These are phyloP conservation scores for Pyrenopolyporus hunteri DNA, from an alignment of 495 filamentous ascomycete genomes.

Conservation along the genomic window DNA sequence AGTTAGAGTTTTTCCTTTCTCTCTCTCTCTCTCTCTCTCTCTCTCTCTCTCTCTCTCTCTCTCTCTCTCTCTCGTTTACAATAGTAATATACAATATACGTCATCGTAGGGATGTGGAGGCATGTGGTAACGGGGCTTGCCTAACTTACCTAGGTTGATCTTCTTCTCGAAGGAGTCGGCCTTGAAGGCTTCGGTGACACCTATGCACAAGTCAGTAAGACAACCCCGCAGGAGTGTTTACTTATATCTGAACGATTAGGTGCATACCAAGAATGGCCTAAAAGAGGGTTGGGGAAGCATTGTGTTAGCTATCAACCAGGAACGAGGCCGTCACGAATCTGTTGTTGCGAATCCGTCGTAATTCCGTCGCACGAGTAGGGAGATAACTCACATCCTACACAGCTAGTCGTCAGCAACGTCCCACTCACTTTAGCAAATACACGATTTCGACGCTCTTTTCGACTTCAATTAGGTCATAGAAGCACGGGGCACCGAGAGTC, in stretches of 20 bases:
- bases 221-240: constrained; percentile 7
- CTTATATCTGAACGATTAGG: not conserved
- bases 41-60: too few species aligned
- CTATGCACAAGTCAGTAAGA: constrained; percentile 46
- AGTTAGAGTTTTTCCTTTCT: constrained; percentile 13
- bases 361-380: not conserved
- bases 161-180: constrained; percentile 88
- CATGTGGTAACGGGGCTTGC: constrained; percentile 12
- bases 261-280: constrained; percentile 79
- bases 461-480: constrained; percentile 23
- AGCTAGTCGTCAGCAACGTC: constrained; percentile 12
- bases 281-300: constrained; percentile 3
- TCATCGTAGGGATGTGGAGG: not conserved
- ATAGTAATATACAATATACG: too few species aligned
- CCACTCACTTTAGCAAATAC: not conserved
- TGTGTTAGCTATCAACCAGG: constrained; percentile 16
- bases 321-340: not conserved
- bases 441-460: too few species aligned
- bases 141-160: constrained; percentile 87
- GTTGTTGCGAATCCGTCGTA: not conserved
- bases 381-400: constrained; percentile 65
- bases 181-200: constrained; percentile 99
- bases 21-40: too few species aligned
- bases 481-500: constrained; percentile 6
- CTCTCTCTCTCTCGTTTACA: too few species aligned